phyloP scores from a whole-genome alignment of 1,284 basidiomycete species.

The Sporisorium iseilematis-ciliati region DNA sequence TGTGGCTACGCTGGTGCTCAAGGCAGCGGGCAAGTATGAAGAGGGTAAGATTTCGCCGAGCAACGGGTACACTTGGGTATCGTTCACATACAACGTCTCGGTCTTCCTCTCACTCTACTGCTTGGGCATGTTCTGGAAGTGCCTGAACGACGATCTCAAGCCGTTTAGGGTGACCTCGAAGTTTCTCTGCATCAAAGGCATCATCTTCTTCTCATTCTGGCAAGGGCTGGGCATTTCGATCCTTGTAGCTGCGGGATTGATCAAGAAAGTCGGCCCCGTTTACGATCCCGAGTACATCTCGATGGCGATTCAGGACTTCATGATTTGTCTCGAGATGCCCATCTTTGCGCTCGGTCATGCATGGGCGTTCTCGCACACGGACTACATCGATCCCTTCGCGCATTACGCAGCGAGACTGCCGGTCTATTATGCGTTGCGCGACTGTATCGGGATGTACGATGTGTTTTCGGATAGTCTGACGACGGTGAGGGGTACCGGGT shows the following conservation, averaged over 20 bases:
- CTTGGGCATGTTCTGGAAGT: slow-evolving; percentile 67
- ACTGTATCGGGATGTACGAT: slow-evolving; percentile 80
- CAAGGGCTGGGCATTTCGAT: slow-evolving; percentile 85
- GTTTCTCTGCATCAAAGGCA: slow-evolving; percentile 92
- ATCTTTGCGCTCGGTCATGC: slow-evolving; percentile 93
- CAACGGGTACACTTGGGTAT: slow-evolving; percentile 79
- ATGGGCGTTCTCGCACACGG: slow-evolving; percentile 78
- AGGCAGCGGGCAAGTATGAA: slow-evolving; percentile 86
- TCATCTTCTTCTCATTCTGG: slow-evolving; percentile 99
- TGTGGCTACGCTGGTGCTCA: slow-evolving; percentile 84
- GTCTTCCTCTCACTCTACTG: slow-evolving; percentile 72
- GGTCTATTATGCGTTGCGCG: slow-evolving; percentile 79
- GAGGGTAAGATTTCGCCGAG: slow-evolving; percentile 85
- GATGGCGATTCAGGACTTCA: slow-evolving; percentile 63
- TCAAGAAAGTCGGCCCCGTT: slow-evolving; percentile 80
- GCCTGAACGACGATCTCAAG: slow-evolving; percentile 60
- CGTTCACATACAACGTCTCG: slow-evolving; percentile 77
- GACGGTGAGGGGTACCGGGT: slow-evolving; percentile 87
- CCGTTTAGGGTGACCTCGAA: slow-evolving; percentile 66
- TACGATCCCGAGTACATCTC: slow-evolving; percentile 78
- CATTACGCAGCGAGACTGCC: slow-evolving; percentile 62
- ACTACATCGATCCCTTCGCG: slow-evolving; percentile 60
- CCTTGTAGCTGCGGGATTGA: slow-evolving; percentile 83
- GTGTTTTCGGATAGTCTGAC: slow-evolving; percentile 86
- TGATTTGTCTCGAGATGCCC: slow-evolving; percentile 96